phyloP scores from a whole-genome alignment of 2,329 filamentous ascomycete genomes.

The Beauveria brongniartii region DNA sequence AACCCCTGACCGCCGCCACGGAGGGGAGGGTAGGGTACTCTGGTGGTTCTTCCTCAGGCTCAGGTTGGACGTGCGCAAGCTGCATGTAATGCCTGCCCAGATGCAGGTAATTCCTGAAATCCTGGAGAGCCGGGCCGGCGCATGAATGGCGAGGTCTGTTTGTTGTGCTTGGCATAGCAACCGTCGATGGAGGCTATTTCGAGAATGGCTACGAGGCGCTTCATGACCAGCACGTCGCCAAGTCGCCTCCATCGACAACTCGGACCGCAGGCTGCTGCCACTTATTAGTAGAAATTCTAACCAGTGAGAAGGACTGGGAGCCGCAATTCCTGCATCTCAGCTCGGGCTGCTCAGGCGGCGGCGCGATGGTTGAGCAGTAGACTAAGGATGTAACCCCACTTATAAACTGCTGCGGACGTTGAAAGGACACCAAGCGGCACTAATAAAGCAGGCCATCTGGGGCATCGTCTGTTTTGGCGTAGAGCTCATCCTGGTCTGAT shows the following conservation, averaged over 20 bases:
- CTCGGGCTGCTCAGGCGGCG: not conserved
- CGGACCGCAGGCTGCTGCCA: not conserved
- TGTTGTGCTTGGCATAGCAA: not conserved
- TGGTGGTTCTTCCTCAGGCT: not conserved
- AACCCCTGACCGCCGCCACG: constrained; percentile 6
- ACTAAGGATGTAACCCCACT: not conserved
- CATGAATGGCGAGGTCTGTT: not conserved
- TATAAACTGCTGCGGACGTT: not conserved
- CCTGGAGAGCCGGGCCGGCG: not conserved
- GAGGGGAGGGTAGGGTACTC: not conserved
- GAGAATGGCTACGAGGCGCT: not conserved
- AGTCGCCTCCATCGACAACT: not conserved
- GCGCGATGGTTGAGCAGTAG: not conserved
- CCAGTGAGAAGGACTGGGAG: not conserved
- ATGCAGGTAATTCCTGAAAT: not conserved
- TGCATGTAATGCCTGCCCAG: not conserved
- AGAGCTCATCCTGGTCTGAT: not conserved
- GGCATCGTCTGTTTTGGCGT: constrained; percentile 6
- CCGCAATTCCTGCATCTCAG: not conserved
- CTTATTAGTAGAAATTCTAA: not conserved
- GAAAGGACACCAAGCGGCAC: not conserved
- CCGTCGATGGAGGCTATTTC: not conserved
- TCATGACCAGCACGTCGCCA: not conserved
- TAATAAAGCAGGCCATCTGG: constrained; percentile 1
- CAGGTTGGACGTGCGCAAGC: not conserved